Conservation (phyloP, 1,284 basidiomycete genomes). For the Phylloboletellus chloephorus region DNA sequence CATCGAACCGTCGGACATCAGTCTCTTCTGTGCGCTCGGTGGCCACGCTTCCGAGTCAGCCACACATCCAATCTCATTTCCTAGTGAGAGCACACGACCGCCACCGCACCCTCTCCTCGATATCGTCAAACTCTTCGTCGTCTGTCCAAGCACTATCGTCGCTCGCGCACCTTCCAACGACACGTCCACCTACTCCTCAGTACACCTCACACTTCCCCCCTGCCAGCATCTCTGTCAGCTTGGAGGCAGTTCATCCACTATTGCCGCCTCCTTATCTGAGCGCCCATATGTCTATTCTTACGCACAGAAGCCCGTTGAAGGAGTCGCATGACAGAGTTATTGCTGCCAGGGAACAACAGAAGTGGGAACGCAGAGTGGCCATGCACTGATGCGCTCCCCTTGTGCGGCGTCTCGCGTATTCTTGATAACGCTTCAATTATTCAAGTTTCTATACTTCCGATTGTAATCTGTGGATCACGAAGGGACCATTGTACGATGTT, state of each 20-base stretch:
- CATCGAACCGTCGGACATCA: conserved; percentile 49
- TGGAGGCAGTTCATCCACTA: conserved; percentile 59
- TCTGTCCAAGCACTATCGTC: conserved; percentile 63
- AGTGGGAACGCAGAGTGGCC: conserved; percentile 12
- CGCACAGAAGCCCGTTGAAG: conserved; percentile 56
- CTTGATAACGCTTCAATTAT: conserved; percentile 27
- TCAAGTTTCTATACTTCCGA: conserved; percentile 23
- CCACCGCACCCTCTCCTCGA: conserved; percentile 58
- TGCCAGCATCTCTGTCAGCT: conserved; percentile 43
- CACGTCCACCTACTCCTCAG: conserved; percentile 50
- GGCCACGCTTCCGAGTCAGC: conserved; percentile 48
- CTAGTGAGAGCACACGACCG: conserved; percentile 44
- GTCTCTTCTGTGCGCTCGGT: conserved; percentile 60
- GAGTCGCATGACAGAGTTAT: conserved; percentile 66
- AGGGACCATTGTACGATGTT: conserved; percentile 13
- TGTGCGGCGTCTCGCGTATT: too few species aligned
- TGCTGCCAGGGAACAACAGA: conserved; percentile 43
- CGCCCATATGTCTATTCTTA: conserved; percentile 61
- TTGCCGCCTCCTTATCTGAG: conserved; percentile 64
- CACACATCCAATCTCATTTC: conserved; percentile 27
- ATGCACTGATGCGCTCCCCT: too few species aligned
- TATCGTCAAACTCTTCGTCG: conserved; percentile 51
- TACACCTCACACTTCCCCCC: conserved; percentile 50
- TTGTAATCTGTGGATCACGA: conserved; percentile 20
- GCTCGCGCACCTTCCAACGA: conserved; percentile 51